Evolutionary conservation across 805 yeast genomes (phyloP).

Genomic region (Kuraishia ogatae): DNA sequence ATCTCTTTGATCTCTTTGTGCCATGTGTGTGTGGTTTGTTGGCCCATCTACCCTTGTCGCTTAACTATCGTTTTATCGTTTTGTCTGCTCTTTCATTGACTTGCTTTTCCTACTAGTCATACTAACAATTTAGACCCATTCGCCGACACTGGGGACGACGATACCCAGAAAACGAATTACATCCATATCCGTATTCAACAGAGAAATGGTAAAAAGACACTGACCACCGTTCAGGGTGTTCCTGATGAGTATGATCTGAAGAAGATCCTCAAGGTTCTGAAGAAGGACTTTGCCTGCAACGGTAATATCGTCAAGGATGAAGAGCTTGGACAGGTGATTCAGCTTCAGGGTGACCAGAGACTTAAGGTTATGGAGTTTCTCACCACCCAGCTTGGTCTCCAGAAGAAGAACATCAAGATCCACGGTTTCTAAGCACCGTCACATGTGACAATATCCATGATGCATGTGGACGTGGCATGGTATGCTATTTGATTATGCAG

Average conservation of each 20-base stretch:
- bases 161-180: constrained; percentile 90
- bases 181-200: constrained; percentile 98
- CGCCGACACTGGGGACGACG: constrained; percentile 99
- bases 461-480: too few relatives aligned
- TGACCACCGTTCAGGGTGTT: constrained; percentile 96
- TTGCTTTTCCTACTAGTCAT: too few relatives aligned
- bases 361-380: constrained; percentile 91
- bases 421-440: constrained; percentile 93
- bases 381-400: constrained; percentile 76
- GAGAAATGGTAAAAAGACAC: constrained; percentile 98
- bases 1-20: too few relatives aligned
- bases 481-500: too few relatives aligned
- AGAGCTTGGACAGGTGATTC: constrained; percentile 94
- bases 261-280: constrained; percentile 85
- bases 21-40: too few relatives aligned
- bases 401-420: constrained; percentile 94
- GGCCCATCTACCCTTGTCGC: too few relatives aligned
- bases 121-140: constrained; percentile 63
- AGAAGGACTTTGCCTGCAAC: constrained; percentile 98
- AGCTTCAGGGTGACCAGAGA: constrained; percentile 98
- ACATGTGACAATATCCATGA: too few relatives aligned
- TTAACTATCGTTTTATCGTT: too few relatives aligned
- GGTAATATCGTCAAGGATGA: constrained; percentile 97
- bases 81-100: too few relatives aligned
- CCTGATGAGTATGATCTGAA: constrained; percentile 93